Percentiles rank a stretch among this genome's conserved stretches.
These are phyloP conservation scores for Trichoderma orchidacearum DNA, from an alignment of 495 filamentous ascomycete genomes.

Conservation along the genomic window DNA sequence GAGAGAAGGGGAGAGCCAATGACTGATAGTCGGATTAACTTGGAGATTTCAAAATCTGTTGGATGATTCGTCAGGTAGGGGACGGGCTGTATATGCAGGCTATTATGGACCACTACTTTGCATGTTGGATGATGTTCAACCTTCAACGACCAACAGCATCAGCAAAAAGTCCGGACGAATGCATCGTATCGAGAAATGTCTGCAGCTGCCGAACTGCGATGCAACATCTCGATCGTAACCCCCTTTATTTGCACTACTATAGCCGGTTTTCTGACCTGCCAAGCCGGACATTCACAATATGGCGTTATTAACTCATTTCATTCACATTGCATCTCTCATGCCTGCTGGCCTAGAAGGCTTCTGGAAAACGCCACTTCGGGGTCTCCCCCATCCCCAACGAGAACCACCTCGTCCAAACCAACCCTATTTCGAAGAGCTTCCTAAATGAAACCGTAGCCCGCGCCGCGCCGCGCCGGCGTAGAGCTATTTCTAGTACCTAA, in stretches of 20 bases:
- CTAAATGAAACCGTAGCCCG: no score
- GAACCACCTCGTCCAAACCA: neutral
- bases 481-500: neutral
- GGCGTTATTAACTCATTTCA: neutral
- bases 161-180: neutral
- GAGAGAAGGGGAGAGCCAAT: neutral
- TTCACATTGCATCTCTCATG: neutral
- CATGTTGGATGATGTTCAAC: neutral
- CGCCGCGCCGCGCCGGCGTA: neutral
- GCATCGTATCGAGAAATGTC: neutral
- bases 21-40: neutral
- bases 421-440: no score
- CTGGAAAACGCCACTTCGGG: neutral
- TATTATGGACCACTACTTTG: neutral
- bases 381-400: neutral
- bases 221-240: neutral
- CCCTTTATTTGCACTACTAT: neutral
- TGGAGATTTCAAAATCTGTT: no score
- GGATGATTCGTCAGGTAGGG: neutral
- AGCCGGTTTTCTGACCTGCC: neutral
- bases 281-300: neutral
- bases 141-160: neutral
- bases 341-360: neutral
- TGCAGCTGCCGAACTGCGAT: neutral
- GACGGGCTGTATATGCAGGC: neutral